Evolutionary conservation across 2,329 filamentous ascomycete species (phyloP).

Genomic region (Talaromyces verruculosus): DNA sequence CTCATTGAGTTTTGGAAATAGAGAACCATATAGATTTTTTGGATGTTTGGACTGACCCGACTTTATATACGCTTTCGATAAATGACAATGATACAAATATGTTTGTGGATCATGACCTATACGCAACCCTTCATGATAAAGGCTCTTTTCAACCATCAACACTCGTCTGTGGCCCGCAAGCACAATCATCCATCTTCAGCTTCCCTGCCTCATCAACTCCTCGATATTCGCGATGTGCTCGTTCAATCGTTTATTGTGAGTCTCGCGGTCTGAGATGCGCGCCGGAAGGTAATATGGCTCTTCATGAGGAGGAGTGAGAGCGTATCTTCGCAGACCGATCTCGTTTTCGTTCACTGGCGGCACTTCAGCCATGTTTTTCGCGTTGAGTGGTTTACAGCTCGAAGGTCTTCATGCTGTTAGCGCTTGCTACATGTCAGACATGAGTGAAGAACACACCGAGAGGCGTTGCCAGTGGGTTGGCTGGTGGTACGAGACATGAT

Average conservation of each 20-base stretch:
- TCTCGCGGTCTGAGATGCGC: not conserved
- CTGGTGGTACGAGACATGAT: constrained; percentile 2
- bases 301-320: not conserved
- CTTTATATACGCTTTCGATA: not conserved
- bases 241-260: not conserved
- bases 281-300: constrained; percentile 13
- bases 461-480: not conserved
- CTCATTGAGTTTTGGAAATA: constrained; percentile 47
- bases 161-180: not conserved
- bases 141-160: not conserved
- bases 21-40: not conserved
- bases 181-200: not conserved
- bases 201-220: not conserved
- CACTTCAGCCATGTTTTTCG: constrained; percentile 14
- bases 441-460: constrained; percentile 6
- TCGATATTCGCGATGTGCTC: not conserved
- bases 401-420: constrained; percentile 1
- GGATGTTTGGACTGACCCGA: not conserved
- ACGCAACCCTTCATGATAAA: not conserved
- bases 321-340: constrained; percentile 9
- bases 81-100: not conserved
- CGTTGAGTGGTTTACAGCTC: not conserved
- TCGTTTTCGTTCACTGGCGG: constrained; percentile 1
- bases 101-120: not conserved
- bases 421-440: not conserved